A percentile compares a stretch with the other conserved stretches of the same genome.
These are phyloP conservation scores for Kalanchoe fedtschenkoi DNA, from an alignment of 164 flowering plant genomes.

Conservation along the genomic window DNA sequence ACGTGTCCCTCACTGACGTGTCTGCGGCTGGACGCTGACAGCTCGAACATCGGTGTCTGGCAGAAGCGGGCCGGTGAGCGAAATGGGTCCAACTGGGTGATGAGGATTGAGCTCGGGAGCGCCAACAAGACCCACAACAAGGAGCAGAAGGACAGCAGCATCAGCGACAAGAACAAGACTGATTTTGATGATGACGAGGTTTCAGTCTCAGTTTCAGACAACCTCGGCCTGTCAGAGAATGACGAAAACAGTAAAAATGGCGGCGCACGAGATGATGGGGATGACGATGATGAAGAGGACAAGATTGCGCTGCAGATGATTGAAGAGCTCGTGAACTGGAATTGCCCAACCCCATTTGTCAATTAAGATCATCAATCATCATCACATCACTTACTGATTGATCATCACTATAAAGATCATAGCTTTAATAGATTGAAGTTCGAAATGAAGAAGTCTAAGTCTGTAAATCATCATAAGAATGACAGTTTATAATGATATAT, in stretches of 20 bases:
- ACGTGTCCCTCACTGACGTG: slow-evolving; percentile 72
- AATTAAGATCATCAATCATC: neutral
- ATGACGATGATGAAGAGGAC: slow-evolving; percentile 24
- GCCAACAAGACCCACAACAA: slow-evolving; percentile 6
- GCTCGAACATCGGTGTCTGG: slow-evolving; percentile 80
- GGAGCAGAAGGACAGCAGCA: neutral
- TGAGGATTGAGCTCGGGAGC: slow-evolving; percentile 52
- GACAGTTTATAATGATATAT: too few relatives aligned
- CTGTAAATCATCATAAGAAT: too few relatives aligned
- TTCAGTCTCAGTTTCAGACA: slow-evolving; percentile 2
- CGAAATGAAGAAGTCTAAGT: too few relatives aligned
- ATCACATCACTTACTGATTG: too few relatives aligned
- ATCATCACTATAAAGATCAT: too few relatives aligned
- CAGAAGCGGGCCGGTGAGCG: slow-evolving; percentile 73
- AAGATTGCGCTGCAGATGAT: slow-evolving; percentile 43
- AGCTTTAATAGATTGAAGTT: too few relatives aligned
- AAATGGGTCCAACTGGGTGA: slow-evolving; percentile 57
- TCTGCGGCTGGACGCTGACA: slow-evolving; percentile 68
- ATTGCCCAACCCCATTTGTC: slow-evolving; percentile 16
- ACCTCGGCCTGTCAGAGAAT: neutral
- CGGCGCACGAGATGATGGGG: neutral
- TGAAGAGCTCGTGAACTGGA: slow-evolving; percentile 37
- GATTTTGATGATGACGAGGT: neutral
- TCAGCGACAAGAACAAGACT: neutral
- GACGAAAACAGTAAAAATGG: neutral